Evolutionary conservation across 441 rosid species (phyloP), one percentile per base, ranked within the genome.

Genomic region (Populus hybrid): DNA sequence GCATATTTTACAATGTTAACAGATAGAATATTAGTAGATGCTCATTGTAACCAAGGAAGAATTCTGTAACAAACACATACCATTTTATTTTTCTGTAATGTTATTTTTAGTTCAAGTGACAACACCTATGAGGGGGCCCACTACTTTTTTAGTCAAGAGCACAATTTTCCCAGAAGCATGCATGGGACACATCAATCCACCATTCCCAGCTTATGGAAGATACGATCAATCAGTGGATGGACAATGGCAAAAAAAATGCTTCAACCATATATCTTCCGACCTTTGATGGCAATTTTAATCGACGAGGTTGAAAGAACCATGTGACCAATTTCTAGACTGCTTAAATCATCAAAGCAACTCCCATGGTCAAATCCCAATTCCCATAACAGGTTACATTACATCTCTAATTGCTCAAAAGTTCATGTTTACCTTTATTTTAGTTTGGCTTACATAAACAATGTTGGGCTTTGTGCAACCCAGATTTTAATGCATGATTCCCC

Each of bases 1-100:
- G 97, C 91, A 91, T 4, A 69, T 19, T 63, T 78, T 28, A 72
- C 67, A 40, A 53, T 59, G 53, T 65, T 67, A 28, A 0, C 18
- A 23, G 75, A 42, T 23, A 36, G 18, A 59, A 71, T 40, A 66
- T 35, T 34, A 74, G 80, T 4, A 24, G 26, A 16, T 11, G 11
- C 5, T 14, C 66, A 14, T 38, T 53, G 38, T n/a, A 75, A 2
- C 23, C 16, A 74, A 24, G 32, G 18, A 42, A 18, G 10, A 12
- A 3, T 30, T 32, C 12, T 61, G 24, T 28, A 16, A 63, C 63
- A 30, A 3, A 28, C 11, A 26, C 16, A 28, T 32, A 5, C 68
- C 35, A 42, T 57, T 42, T 46, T 6, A 24, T 14, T 7, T 14
- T 42, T 73, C 6, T 16, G 18, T 46, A 21, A 9, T 18, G 1